Evolutionary conservation across 2,329 filamentous ascomycete genomes (phyloP), one percentile per base, ranked within the genome.

Genomic region (Colletotrichum sp.): DNA sequence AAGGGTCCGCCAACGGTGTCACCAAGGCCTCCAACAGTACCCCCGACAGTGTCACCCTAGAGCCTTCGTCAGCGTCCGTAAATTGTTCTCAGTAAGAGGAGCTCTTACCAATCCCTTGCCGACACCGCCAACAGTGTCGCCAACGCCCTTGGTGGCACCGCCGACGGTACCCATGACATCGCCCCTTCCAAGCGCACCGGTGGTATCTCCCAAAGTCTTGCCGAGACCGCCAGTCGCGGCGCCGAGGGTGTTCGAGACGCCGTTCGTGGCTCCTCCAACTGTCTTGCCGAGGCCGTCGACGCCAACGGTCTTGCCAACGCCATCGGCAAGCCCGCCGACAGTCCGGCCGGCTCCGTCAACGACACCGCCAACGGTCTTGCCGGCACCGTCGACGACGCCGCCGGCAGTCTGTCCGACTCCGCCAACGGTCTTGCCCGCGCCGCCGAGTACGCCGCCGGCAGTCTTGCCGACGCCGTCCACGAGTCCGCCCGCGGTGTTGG

Each of bases 71-170:
- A 72, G 36, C 57, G 18, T 32, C 18, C 61, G n/a, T 8, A 64
- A 5, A 9, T 34, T 30, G 21, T 3, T 16, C 30, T 21, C 36
- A 13, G 32, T 63, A 30, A 16, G 43, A 21, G 12, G 7, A 8
- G 26, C 21, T 60, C 70, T 43, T 30, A 76, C 74, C 57, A 76
- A 38, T 69, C 74, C 74, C 58, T 76, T 76, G 36, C 74, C 74
- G 15, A 76, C 74, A 9, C 74, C 74, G 6, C 74, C 74, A 5
- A 76, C 74, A 12, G 74, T 76, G n/a, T 76, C 36, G 4, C 74
- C 74, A 12, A 76, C 58, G 12, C 74, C 74, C 2, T 36, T 16
- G 4, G 74, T 76, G 8, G 65, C 74, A 8, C 74, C 74, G 6
- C 74, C 74, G 4, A 76, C 64, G 3, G 74, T 74, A 32, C 74